Evolutionary conservation across 768 basidiomycete genomes (phyloP).

Genomic region (Gymnopilus dilepis): DNA sequence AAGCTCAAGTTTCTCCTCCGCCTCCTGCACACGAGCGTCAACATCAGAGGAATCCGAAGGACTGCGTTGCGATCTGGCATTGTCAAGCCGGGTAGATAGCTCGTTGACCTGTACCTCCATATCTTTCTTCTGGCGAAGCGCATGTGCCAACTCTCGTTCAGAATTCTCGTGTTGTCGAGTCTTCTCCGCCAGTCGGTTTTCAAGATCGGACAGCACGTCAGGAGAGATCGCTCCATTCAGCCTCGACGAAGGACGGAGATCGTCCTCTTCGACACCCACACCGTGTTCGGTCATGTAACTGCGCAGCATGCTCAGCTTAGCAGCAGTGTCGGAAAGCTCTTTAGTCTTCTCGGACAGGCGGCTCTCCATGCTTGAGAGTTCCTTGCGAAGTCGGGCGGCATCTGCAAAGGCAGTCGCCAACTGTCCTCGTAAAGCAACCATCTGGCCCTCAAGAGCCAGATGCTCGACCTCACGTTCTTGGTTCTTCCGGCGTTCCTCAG

Average conservation of each 20-base stretch:
- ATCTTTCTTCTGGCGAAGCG: slow-evolving; percentile 71
- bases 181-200: slow-evolving; percentile 76
- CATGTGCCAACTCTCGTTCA: slow-evolving; percentile 75
- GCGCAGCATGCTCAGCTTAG: slow-evolving; percentile 81
- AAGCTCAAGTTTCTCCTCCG: slow-evolving; percentile 81
- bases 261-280: slow-evolving; percentile 76
- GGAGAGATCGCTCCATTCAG: slow-evolving; percentile 45
- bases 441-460: slow-evolving; percentile 69
- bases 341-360: slow-evolving; percentile 67
- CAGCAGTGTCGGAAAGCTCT: slow-evolving; percentile 68
- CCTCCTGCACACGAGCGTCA: slow-evolving; percentile 56
- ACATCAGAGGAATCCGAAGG: slow-evolving; percentile 42
- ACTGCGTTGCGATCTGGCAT: slow-evolving; percentile 62
- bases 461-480: slow-evolving; percentile 71
- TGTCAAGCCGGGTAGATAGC: slow-evolving; percentile 71
- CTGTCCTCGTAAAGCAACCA: slow-evolving; percentile 75
- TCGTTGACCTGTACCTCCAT: slow-evolving; percentile 71
- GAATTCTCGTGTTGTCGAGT: slow-evolving; percentile 73
- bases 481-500: slow-evolving; percentile 68
- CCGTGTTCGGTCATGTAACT: slow-evolving; percentile 91
- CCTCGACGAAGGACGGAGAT: slow-evolving; percentile 51
- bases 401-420: slow-evolving; percentile 73
- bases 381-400: slow-evolving; percentile 70
- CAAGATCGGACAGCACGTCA: slow-evolving; percentile 68
- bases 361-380: slow-evolving; percentile 67